Evolutionary conservation across 202 grass and related monocot species (phyloP).

Genomic region (Brachypodium distachyon): DNA sequence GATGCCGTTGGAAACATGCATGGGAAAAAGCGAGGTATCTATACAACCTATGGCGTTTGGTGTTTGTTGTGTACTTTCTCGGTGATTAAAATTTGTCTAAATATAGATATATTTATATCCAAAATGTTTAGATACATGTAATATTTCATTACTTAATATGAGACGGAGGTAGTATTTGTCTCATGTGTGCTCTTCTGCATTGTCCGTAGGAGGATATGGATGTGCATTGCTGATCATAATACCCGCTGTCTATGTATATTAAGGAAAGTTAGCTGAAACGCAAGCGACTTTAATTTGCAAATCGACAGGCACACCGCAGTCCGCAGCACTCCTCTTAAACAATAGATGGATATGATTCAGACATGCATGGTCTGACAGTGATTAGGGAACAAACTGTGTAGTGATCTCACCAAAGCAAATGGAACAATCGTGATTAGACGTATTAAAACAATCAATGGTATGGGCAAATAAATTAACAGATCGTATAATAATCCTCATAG

Average conservation of each 20-base stretch:
- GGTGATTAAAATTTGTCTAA: no score
- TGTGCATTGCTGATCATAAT: neutral
- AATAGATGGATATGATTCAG: neutral
- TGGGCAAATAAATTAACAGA: neutral
- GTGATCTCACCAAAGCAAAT: constrained; percentile 4
- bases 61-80: no score
- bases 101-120: neutral
- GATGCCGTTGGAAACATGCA: neutral
- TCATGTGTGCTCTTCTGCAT: neutral
- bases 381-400: constrained; percentile 3
- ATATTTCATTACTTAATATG: no score
- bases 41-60: neutral
- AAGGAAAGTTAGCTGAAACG: neutral
- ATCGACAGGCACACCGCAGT: neutral
- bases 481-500: neutral
- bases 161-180: neutral
- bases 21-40: neutral
- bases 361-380: neutral
- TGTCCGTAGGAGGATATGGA: neutral
- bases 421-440: neutral
- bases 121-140: no score
- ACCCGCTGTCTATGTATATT: neutral
- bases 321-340: constrained; percentile 11
- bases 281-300: neutral
- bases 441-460: neutral